Base-by-base conservation (phyloP, 257 asterid species). In the Ligustrum vulgare region DNA sequence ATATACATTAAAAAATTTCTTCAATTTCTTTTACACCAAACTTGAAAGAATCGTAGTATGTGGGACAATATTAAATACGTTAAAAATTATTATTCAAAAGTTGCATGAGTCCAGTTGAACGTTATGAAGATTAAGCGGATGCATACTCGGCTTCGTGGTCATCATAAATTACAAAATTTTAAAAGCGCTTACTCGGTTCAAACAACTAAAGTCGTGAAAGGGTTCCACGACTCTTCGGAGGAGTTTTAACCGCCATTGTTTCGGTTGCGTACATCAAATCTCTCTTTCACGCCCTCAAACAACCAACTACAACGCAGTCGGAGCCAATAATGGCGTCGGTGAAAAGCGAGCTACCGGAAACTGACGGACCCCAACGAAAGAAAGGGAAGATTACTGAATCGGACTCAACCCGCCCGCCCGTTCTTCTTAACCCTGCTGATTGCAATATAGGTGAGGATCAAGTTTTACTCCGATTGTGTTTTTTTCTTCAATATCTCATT, bases 351-450 rank as follows among this genome's bases (percentile, higher is more conserved):
- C 58, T 23, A n/a, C 80, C 79, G 78, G 43, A 16, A 6, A 62
- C 35, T 6, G 81, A 76, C 9, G 83, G 71, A 5, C 54, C 28
- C 2, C 75, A 64, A 20, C 1, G 20, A 34, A 84, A 89, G 82
- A 87, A 74, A 67, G 75, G 76, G 11, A 87, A 78, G 74, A 20
- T 74, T 47, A 41, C 43, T 2, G 81, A 67, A 37, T 69, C 8
- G 39, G 75, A 66, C 12, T 41, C 81, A 9, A 80, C 79, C 13
- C 71, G 18, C 41, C 67, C 80, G 34, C 66, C 70, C 28, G 68
- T 85, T 25, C 76, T 77, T 45, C 88, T 89, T 70, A 89, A 89
- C 43, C 87, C 91, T 9, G 90, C 92, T 16, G 94, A 89, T 72
- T 87, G 92, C 81, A 87, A 87, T 70, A 75, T 89, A 77, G 94